phyloP scores from a whole-genome alignment of 257 asterid genomes.

The Nicotiana attenuata region DNA sequence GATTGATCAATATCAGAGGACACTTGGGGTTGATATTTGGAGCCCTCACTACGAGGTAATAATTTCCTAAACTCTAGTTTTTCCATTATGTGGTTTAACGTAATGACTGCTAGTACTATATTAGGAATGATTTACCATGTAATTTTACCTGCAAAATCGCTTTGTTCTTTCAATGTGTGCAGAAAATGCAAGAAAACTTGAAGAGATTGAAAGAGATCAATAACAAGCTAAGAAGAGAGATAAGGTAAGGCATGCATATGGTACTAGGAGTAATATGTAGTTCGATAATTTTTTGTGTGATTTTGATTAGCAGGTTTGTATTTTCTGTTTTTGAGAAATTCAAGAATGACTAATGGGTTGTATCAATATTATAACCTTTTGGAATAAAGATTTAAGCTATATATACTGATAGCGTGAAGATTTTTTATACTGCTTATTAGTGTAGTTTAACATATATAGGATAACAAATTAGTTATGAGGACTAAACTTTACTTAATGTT shows the following conservation, averaged over 20 bases:
- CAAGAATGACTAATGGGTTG: too few relatives aligned
- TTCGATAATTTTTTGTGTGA: too few relatives aligned
- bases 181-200: slow-evolving; percentile 55
- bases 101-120: background rate
- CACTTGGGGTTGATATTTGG: slow-evolving; percentile 56
- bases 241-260: slow-evolving; percentile 24
- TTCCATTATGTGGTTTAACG: background rate
- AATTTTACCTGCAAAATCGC: background rate
- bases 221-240: slow-evolving; percentile 34
- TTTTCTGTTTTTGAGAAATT: too few relatives aligned
- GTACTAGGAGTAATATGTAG: too few relatives aligned
- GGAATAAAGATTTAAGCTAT: too few relatives aligned
- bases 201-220: slow-evolving; percentile 36
- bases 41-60: slow-evolving; percentile 46
- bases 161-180: background rate
- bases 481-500: too few relatives aligned
- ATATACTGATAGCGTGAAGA: too few relatives aligned
- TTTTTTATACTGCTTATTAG: too few relatives aligned
- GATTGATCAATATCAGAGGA: slow-evolving; percentile 44
- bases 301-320: too few relatives aligned
- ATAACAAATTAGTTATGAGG: too few relatives aligned
- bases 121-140: background rate
- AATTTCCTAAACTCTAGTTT: background rate
- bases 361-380: too few relatives aligned
- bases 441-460: too few relatives aligned